Percentiles rank a stretch among this genome's conserved stretches.
Evolutionary conservation across 208 protist genomes (phyloP).

Genomic region (Wallacemonas rigidus): DNA sequence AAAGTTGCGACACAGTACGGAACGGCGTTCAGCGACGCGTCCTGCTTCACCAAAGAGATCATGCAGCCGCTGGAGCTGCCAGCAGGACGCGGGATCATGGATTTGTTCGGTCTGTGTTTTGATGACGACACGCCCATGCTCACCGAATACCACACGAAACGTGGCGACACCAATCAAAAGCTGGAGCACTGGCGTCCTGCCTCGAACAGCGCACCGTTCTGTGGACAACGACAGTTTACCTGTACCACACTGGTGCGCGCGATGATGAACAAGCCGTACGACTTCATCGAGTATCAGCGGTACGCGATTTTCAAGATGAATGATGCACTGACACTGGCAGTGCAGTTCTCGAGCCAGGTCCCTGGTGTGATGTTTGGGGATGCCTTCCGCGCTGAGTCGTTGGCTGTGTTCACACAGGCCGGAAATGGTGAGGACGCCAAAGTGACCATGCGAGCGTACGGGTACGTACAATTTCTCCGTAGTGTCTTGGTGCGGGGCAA

Average conservation of each 20-base stretch:
- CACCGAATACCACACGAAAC: conserved; percentile 41
- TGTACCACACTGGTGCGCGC: conserved; percentile 60
- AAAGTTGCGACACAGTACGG: conserved; percentile 64
- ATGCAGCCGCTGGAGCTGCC: conserved; percentile 51
- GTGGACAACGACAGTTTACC: conserved; percentile 54
- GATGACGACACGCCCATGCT: conserved; percentile 53
- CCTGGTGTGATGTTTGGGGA: conserved; percentile 60
- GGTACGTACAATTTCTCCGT: conserved; percentile 53
- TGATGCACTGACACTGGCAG: conserved; percentile 46
- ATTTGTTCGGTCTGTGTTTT: conserved; percentile 66
- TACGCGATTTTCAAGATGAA: conserved; percentile 62
- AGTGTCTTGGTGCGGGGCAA: conserved; percentile 48
- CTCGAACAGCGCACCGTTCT: conserved; percentile 37
- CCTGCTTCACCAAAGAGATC: conserved; percentile 58
- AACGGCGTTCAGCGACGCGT: conserved; percentile 47
- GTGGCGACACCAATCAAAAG: conserved; percentile 53
- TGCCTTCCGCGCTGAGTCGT: conserved; percentile 57
- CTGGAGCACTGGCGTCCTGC: conserved; percentile 52
- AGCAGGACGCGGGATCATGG: conserved; percentile 41
- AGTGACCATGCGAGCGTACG: conserved; percentile 47
- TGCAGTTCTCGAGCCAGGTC: conserved; percentile 68
- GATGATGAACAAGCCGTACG: conserved; percentile 55
- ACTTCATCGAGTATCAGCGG: conserved; percentile 61
- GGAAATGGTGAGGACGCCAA: conserved; percentile 31
- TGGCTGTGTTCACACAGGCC: conserved; percentile 46